Evolutionary conservation across 768 basidiomycete species (phyloP).

Genomic region (Leccinum disarticulatum): DNA sequence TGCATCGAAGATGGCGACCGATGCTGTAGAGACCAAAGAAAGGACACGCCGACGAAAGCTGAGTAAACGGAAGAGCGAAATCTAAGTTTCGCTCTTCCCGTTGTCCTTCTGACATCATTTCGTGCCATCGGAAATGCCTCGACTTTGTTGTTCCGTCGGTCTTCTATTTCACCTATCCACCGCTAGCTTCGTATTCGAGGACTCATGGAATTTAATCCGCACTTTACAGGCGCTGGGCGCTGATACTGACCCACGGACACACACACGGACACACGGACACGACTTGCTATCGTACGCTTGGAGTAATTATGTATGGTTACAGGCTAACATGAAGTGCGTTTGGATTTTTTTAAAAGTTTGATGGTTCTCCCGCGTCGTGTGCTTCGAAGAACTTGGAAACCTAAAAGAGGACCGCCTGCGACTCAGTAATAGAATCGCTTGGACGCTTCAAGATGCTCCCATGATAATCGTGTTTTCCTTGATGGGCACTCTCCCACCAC

Average conservation of each 20-base stretch:
- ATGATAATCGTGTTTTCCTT: conserved; percentile 4
- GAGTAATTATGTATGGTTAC: conserved; percentile 3
- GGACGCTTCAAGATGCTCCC: neutral
- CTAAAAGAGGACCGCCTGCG: neutral
- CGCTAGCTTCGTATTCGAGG: conserved; percentile 9
- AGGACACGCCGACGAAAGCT: conserved; percentile 31
- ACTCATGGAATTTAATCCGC: conserved; percentile 13
- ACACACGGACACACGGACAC: neutral
- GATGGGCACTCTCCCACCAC: conserved; percentile 7
- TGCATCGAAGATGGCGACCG: conserved; percentile 14
- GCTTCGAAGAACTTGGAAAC: conserved; percentile 12
- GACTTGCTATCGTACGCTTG: conserved; percentile 2
- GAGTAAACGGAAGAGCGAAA: conserved; percentile 34
- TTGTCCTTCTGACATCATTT: conserved; percentile 14
- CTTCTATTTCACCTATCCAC: conserved; percentile 20
- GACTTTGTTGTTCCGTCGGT: conserved; percentile 17
- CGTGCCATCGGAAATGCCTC: conserved; percentile 21
- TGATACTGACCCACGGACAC: neutral
- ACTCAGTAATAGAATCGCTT: neutral
- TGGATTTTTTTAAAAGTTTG: neutral
- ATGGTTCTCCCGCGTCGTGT: conserved; percentile 4
- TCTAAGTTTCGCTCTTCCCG: conserved; percentile 18
- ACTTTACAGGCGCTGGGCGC: conserved; percentile 19
- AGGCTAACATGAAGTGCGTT: conserved; percentile 3
- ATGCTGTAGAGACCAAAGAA: conserved; percentile 23